These are phyloP conservation scores for Vitis hybrid DNA, from an alignment of 177 flowering plant species.

Conservation along the genomic window DNA sequence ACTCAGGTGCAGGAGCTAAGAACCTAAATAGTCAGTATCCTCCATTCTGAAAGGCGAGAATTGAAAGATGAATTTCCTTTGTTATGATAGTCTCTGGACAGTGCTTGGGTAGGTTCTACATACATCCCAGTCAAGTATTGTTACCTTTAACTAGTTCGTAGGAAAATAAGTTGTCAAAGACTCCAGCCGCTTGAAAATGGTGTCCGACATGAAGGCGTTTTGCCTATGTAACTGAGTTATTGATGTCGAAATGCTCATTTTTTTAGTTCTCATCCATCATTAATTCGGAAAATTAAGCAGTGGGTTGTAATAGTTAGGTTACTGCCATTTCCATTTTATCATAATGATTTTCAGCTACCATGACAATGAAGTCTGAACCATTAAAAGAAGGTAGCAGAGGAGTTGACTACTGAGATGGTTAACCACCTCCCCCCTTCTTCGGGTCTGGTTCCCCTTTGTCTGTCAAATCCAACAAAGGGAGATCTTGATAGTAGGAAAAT, in stretches of 20 bases:
- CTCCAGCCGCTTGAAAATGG: too few species aligned
- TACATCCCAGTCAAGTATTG: background rate
- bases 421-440: too few species aligned
- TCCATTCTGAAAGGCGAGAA: background rate
- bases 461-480: too few species aligned
- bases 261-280: background rate
- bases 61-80: constrained; percentile 3
- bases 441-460: too few species aligned
- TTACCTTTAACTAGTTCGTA: constrained; percentile 3
- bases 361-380: too few species aligned
- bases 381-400: too few species aligned
- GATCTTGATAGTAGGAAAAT: too few species aligned
- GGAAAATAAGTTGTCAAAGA: constrained; percentile 13
- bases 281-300: too few species aligned
- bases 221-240: constrained; percentile 9
- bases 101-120: background rate
- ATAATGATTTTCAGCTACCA: too few species aligned
- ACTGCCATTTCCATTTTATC: too few species aligned
- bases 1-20: background rate
- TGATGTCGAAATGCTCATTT: constrained; percentile 9
- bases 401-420: too few species aligned
- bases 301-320: too few species aligned
- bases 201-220: constrained; percentile 6
- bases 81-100: constrained; percentile 4
- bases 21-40: background rate